Evolutionary conservation across 257 asterid genomes (phyloP).

Genomic region (Nicotiana noctiflora): DNA sequence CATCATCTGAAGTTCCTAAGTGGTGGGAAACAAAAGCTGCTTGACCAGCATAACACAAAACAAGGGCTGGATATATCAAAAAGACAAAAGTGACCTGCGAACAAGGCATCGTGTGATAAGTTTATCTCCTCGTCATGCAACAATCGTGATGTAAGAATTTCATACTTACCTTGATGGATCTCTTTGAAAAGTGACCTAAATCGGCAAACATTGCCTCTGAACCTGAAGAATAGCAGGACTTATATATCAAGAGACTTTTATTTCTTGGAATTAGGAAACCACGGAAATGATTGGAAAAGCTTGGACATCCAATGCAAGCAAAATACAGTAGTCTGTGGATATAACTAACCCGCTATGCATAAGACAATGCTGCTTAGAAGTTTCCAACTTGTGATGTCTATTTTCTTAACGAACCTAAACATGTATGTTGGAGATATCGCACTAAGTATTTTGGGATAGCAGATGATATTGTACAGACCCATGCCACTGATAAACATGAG

Average conservation of each 20-base stretch:
- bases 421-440: constrained; percentile 79
- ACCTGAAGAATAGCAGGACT: constrained; percentile 33
- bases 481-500: constrained; percentile 56
- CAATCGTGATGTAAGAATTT: not conserved
- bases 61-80: constrained; percentile 74
- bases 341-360: constrained; percentile 72
- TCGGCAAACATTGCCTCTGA: constrained; percentile 86
- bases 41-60: constrained; percentile 86
- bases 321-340: not conserved
- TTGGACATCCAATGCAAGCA: not conserved
- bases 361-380: constrained; percentile 65
- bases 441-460: constrained; percentile 34
- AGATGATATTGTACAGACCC: constrained; percentile 65
- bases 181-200: constrained; percentile 90
- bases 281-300: not conserved
- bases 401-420: constrained; percentile 60
- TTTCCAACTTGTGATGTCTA: constrained; percentile 56
- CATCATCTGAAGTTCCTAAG: constrained; percentile 32
- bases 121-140: not conserved
- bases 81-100: constrained; percentile 71
- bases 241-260: not conserved
- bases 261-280: not conserved
- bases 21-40: constrained; percentile 61
- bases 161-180: constrained; percentile 62
- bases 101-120: not conserved